Conservation (phyloP, 1,284 basidiomycete genomes). For the Ceratobasidium sp. region DNA sequence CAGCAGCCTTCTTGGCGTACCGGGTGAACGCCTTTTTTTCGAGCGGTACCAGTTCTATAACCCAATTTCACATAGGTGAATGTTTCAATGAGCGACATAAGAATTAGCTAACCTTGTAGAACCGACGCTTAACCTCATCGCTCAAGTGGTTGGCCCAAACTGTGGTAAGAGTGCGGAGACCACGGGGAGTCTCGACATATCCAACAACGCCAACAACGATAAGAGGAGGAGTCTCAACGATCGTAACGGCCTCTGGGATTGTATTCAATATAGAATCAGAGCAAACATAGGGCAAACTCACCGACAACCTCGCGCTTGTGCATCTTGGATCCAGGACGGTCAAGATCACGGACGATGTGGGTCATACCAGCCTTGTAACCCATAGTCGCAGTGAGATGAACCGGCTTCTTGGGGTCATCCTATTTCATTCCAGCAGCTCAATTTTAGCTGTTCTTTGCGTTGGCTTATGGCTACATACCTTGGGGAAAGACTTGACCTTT, state of each 20-base stretch:
- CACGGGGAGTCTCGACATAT: conserved; percentile 99
- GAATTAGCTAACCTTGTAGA: conserved; percentile 75
- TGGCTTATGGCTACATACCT: conserved; percentile 59
- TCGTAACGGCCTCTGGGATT: conserved; percentile 82
- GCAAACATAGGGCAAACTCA: neutral
- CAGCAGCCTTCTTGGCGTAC: conserved; percentile 99
- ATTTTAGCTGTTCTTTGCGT: conserved; percentile 24
- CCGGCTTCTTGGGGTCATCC: conserved; percentile 99
- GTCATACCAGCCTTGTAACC: conserved; percentile 99
- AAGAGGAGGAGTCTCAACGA: conserved; percentile 97
- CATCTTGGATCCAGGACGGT: conserved; percentile 99
- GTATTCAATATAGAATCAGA: neutral
- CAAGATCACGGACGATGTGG: conserved; percentile 98
- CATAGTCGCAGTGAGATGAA: conserved; percentile 97
- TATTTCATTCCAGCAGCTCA: conserved; percentile 50
- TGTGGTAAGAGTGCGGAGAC: conserved; percentile 83
- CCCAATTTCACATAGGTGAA: neutral
- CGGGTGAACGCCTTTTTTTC: conserved; percentile 99
- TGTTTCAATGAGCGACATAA: too few species aligned
- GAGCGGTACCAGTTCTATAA: conserved; percentile 96
- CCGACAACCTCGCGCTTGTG: conserved; percentile 97
- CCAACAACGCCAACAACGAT: conserved; percentile 98
- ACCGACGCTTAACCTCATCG: conserved; percentile 94
- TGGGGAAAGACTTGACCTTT: conserved; percentile 98
- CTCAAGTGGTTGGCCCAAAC: conserved; percentile 72